Percentiles rank a stretch among this genome's conserved stretches.
Evolutionary conservation across 352 stramenopile species (phyloP).

Genomic region (Globisporangium rhizosaccharum): DNA sequence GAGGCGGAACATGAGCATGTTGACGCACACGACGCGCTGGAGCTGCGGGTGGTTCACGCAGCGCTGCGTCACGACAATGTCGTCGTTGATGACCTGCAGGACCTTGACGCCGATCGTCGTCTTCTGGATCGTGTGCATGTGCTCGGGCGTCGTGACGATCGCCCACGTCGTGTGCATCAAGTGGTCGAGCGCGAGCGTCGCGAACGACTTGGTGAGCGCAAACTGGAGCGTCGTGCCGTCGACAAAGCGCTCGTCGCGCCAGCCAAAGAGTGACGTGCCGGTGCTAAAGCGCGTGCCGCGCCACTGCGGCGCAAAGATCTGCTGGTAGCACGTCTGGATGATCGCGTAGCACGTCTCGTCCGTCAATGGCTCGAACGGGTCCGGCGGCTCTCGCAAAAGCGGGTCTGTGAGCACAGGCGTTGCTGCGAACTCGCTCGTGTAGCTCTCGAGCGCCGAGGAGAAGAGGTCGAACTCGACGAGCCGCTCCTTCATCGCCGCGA

Average conservation of each 20-base stretch:
- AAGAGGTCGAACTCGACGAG: conserved; percentile 34
- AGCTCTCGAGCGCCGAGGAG: conserved; percentile 29
- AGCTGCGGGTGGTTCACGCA: conserved; percentile 46
- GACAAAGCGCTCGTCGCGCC: conserved; percentile 46
- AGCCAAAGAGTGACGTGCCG: conserved; percentile 35
- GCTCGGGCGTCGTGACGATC: conserved; percentile 42
- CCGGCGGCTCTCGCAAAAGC: conserved; percentile 2
- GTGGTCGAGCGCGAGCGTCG: conserved; percentile 20
- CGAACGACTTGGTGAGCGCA: conserved; percentile 29
- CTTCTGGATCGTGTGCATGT: conserved; percentile 50
- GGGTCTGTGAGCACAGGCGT: conserved; percentile 7
- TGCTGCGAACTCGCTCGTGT: conserved; percentile 24
- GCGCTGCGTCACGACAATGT: conserved; percentile 36
- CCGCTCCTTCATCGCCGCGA: conserved; percentile 29
- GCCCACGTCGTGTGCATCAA: conserved; percentile 48
- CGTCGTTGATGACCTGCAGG: conserved; percentile 44
- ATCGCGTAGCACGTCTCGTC: conserved; percentile 31
- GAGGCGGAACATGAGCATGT: conserved; percentile 17
- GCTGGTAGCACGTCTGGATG: conserved; percentile 45
- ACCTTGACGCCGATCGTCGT: conserved; percentile 42
- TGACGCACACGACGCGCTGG: conserved; percentile 40
- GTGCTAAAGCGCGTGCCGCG: conserved; percentile 35
- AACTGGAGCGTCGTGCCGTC: conserved; percentile 45
- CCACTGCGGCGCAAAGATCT: conserved; percentile 38
- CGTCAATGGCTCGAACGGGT: conserved; percentile 18